Base-by-base conservation (phyloP, 169 alveolate genomes). In the Plasmodium reichenowi region DNA sequence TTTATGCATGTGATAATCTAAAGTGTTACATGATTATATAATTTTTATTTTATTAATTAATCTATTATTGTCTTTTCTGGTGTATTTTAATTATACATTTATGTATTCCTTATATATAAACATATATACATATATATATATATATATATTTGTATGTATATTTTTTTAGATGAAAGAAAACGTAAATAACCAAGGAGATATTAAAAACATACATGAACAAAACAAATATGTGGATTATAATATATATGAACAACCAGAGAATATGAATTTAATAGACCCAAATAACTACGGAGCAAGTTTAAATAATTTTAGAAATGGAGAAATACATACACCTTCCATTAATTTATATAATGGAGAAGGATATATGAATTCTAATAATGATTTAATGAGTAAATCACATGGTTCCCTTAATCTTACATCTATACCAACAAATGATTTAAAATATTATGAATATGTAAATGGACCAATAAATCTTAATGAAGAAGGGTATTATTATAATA, bases 391-490 rank as follows among this genome's bases (percentile, higher is more conserved):
- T 54, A 70, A 83, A n/a, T 22, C 64, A 29, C 32, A 70, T 56
- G 70, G 29, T n/a, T 56, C 85, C 62, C 70, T 83, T 59, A 68
- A 68, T 56, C 26, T 68, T 12, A 45, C 73, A 64, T 2, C 78
- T n/a, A 24, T 76, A 63, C 60, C 74, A 15, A 48, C 70, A 3
- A 32, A 29, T 38, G 68, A 59, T 59, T 17, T 43, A 48, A 32
- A 66, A 50, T 47, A 76, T 76, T 76, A 63, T 64, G 89, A 76
- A 32, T 62, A 76, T 58, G 60, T 48, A 76, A 76, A 76, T 76
- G 26, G 26, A 2, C 68, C 78, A 5, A 15, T 76, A 76, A 76
- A 29, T 48, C n/a, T n/a, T 5, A 47, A 76, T 43, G 60, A 50
- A 76, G 75, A 22, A 24, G 52, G 15, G 38, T 76, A 64, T 68